Percentiles rank a stretch among this genome's conserved stretches.
Evolutionary conservation across 441 rosid genomes (phyloP).

Genomic region (Bocquillonia castaneifolia): DNA sequence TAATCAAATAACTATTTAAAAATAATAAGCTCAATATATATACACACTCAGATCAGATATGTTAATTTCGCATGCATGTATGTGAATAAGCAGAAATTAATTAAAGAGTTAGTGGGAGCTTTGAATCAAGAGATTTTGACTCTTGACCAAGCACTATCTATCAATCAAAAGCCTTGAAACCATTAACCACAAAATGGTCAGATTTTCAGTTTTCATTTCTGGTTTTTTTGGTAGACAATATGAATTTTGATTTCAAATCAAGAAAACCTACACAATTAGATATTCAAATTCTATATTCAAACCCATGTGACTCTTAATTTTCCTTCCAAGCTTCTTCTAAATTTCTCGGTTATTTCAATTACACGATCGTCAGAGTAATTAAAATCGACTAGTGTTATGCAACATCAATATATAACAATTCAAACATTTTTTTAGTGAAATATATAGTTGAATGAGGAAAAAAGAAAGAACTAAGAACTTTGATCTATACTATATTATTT

Average conservation of each 20-base stretch:
- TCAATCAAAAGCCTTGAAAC: not conserved
- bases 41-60: no score
- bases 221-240: not conserved
- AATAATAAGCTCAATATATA: no score
- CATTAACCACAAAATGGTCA: not conserved
- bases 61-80: no score
- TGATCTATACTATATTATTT: no score
- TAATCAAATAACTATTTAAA: no score
- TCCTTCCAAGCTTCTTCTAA: conserved; percentile 16
- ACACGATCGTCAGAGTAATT: not conserved
- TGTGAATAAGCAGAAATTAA: no score
- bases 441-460: no score
- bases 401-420: no score
- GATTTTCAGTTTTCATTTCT: no score
- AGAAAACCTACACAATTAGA: not conserved
- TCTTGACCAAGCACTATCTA: not conserved
- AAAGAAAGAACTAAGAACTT: no score
- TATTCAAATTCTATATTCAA: not conserved
- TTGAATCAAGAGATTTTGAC: not conserved
- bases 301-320: not conserved
- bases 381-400: no score
- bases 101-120: not conserved
- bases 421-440: no score
- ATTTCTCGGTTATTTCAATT: conserved; percentile 23
- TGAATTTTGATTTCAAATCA: conserved; percentile 13